Evolutionary conservation across 2,329 filamentous ascomycete species (phyloP).

Genomic region (Hypoxylon sp.): DNA sequence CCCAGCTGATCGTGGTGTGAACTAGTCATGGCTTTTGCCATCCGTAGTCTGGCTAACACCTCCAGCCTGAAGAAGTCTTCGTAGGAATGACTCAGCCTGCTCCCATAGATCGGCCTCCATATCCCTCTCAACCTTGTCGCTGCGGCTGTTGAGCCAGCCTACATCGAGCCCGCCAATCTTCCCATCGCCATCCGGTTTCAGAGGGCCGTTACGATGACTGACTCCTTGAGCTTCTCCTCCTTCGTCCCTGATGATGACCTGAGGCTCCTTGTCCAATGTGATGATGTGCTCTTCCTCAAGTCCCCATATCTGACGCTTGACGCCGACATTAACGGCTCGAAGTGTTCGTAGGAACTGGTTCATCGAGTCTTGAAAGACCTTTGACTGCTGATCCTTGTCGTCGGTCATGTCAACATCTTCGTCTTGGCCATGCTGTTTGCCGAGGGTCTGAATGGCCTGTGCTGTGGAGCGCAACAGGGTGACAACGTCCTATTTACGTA

Average conservation of each 20-base stretch:
- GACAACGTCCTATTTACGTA: constrained; percentile 55
- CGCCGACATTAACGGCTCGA: constrained; percentile 79
- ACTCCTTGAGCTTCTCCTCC: constrained; percentile 47
- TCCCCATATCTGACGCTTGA: constrained; percentile 82
- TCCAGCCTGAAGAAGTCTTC: constrained; percentile 33
- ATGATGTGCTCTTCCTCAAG: constrained; percentile 87
- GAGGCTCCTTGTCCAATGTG: constrained; percentile 57
- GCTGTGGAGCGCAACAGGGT: constrained; percentile 71
- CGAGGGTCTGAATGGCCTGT: constrained; percentile 74
- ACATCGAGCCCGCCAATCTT: constrained; percentile 79
- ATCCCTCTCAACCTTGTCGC: constrained; percentile 83
- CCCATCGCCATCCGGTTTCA: constrained; percentile 69
- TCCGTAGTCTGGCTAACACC: constrained; percentile 12
- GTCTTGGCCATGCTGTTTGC: constrained; percentile 59
- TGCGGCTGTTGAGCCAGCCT: constrained; percentile 89
- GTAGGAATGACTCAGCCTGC: constrained; percentile 47
- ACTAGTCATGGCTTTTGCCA: background rate
- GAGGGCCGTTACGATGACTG: constrained; percentile 54
- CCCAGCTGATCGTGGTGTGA: background rate
- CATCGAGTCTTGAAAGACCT: constrained; percentile 71
- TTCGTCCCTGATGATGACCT: constrained; percentile 41
- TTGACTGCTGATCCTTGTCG: constrained; percentile 65
- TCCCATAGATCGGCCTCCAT: constrained; percentile 87
- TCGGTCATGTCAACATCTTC: constrained; percentile 55
- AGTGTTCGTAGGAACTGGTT: constrained; percentile 80